Conservation (phyloP, 305 asterid species). For the Fraxinus xanthoxyloides region DNA sequence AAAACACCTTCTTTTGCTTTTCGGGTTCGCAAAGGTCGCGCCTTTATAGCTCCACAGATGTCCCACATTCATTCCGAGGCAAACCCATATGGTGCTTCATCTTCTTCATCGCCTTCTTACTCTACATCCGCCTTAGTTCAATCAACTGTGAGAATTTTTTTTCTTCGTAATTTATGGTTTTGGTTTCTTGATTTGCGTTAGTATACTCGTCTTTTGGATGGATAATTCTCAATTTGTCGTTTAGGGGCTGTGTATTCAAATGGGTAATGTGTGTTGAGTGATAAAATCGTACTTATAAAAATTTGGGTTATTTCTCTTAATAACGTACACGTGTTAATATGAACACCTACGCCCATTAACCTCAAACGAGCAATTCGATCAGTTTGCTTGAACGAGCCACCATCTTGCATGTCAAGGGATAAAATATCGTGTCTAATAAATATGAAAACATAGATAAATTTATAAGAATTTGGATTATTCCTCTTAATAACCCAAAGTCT, state of each 20-base stretch:
- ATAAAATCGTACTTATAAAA: no score
- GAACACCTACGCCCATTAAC: no score
- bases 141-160: conserved; percentile 41
- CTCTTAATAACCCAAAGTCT: no score
- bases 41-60: conserved; percentile 51
- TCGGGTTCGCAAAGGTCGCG: conserved; percentile 37
- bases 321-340: no score
- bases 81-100: conserved; percentile 42
- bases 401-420: no score
- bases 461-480: no score
- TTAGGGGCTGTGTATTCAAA: background rate
- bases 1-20: conserved; percentile 26
- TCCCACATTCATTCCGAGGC: conserved; percentile 49
- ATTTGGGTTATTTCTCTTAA: no score
- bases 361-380: no score
- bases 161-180: background rate
- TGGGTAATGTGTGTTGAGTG: background rate
- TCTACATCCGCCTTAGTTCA: conserved; percentile 39
- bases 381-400: no score
- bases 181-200: background rate
- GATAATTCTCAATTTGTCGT: background rate
- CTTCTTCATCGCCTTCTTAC: conserved; percentile 34
- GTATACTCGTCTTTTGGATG: background rate
- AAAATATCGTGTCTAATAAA: no score
- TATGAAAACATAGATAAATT: no score